A percentile compares a stretch with the other conserved stretches of the same genome.
These are phyloP conservation scores for Pinus taeda DNA, from an alignment of 75 land plant species.

Conservation along the genomic window DNA sequence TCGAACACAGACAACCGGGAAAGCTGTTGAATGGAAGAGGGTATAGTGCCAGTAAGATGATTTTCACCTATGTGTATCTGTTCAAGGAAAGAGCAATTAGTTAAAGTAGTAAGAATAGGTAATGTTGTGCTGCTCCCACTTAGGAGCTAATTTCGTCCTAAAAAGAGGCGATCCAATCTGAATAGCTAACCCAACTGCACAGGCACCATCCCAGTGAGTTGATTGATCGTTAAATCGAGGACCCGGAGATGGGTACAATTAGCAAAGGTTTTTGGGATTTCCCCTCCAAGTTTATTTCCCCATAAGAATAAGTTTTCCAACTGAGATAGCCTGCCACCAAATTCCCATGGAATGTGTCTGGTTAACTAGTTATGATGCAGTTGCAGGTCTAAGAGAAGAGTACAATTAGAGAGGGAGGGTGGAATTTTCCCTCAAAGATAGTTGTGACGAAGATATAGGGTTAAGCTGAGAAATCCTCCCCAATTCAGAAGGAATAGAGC, in stretches of 20 bases:
- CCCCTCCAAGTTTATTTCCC: constrained; percentile 34
- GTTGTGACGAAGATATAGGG: constrained; percentile 27
- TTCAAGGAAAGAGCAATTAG: constrained; percentile 21
- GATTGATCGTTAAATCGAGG: constrained; percentile 12
- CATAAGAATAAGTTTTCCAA: constrained; percentile 35
- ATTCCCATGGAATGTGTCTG: constrained; percentile 41
- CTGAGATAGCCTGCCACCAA: constrained; percentile 27
- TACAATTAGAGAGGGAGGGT: constrained; percentile 17
- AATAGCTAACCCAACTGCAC: constrained; percentile 8
- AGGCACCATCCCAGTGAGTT: constrained; percentile 11
- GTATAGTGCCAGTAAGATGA: constrained; percentile 26
- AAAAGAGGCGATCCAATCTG: constrained; percentile 3
- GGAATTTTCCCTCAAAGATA: constrained; percentile 24
- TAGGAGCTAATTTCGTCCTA: constrained; percentile 26
- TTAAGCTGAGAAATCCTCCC: constrained; percentile 20
- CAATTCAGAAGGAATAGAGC: constrained; percentile 25
- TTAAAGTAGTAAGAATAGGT: constrained; percentile 42
- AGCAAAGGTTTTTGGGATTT: constrained; percentile 34
- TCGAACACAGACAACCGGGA: constrained; percentile 12
- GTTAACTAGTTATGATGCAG: constrained; percentile 41
- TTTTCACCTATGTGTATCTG: constrained; percentile 17
- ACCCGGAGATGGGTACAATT: constrained; percentile 32
- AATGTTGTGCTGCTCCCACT: constrained; percentile 18
- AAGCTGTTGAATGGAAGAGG: constrained; percentile 25
- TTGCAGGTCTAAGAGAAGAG: constrained; percentile 39